Conservation (phyloP, 805 yeast genomes). For the Ogataea henricii region DNA sequence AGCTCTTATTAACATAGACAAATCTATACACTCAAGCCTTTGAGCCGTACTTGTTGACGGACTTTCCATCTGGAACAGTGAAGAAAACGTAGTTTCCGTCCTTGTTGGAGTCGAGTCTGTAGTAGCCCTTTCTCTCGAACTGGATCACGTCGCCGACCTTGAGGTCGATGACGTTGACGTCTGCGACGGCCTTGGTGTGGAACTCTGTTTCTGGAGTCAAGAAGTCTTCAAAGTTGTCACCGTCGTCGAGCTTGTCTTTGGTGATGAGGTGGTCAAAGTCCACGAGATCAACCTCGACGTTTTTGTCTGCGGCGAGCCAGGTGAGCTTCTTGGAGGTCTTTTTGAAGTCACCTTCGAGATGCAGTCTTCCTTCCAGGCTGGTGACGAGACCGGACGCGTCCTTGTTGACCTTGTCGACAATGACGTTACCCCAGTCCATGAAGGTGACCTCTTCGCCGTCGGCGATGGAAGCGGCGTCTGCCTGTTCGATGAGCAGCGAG, state of each 20-base stretch:
- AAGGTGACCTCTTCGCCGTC: slow-evolving; percentile 93
- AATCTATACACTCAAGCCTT: slow-evolving; percentile 41
- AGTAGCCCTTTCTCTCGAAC: slow-evolving; percentile 97
- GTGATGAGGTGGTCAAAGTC: slow-evolving; percentile 95
- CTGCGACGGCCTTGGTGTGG: slow-evolving; percentile 76
- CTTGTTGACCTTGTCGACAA: slow-evolving; percentile 68
- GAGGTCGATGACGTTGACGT: slow-evolving; percentile 71
- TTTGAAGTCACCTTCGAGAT: slow-evolving; percentile 95
- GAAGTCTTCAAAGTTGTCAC: slow-evolving; percentile 90
- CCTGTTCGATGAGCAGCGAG: slow-evolving; percentile 78
- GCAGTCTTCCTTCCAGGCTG: slow-evolving; percentile 72
- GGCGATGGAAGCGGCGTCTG: slow-evolving; percentile 65
- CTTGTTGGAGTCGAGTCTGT: slow-evolving; percentile 68
- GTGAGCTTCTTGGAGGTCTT: slow-evolving; percentile 93
- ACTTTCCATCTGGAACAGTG: slow-evolving; percentile 95
- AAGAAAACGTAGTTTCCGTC: slow-evolving; percentile 75
- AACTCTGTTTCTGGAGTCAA: slow-evolving; percentile 86
- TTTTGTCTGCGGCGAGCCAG: slow-evolving; percentile 86
- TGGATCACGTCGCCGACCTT: slow-evolving; percentile 88
- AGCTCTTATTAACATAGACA: too few relatives aligned
- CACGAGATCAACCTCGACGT: slow-evolving; percentile 71
- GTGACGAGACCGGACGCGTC: slow-evolving; percentile 53
- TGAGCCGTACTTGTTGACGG: slow-evolving; percentile 73
- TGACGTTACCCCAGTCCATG: slow-evolving; percentile 98
- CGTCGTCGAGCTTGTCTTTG: slow-evolving; percentile 93